Evolutionary conservation across 2,329 filamentous ascomycete genomes (phyloP).

Genomic region (Sphaceloma murrayae): DNA sequence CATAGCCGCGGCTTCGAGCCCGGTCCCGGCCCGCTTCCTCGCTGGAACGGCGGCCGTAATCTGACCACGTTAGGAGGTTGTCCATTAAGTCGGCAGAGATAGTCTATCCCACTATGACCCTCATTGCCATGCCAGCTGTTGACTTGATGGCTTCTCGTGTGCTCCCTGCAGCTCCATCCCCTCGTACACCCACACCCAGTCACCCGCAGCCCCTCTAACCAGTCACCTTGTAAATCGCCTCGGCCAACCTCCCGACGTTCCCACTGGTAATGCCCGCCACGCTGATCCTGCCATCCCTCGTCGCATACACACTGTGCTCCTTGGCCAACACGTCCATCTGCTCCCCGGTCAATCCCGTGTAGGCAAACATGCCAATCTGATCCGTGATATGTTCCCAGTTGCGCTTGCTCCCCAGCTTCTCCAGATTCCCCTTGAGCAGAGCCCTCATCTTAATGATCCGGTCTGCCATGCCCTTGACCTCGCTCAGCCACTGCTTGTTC

Average conservation of each 20-base stretch:
- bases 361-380: conserved; percentile 99
- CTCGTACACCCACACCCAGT: not conserved
- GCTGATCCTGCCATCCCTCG: conserved; percentile 81
- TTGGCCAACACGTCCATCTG: conserved; percentile 88
- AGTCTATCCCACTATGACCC: no score
- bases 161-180: no score
- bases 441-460: conserved; percentile 98
- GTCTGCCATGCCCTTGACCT: conserved; percentile 98
- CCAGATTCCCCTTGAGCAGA: conserved; percentile 86
- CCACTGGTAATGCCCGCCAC: conserved; percentile 73
- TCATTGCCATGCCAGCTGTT: not conserved
- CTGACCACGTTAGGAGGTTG: not conserved
- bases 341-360: conserved; percentile 82
- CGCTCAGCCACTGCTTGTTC: conserved; percentile 87
- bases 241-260: conserved; percentile 70
- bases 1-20: conserved; percentile 1
- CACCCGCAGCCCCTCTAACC: conserved; percentile 35
- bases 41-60: conserved; percentile 1
- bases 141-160: not conserved
- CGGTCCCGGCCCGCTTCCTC: conserved; percentile 12
- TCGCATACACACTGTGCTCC: conserved; percentile 96
- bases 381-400: conserved; percentile 98
- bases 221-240: conserved; percentile 78
- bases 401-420: conserved; percentile 89
- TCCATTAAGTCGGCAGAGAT: no score